Percentiles rank a stretch among this genome's conserved stretches.
Evolutionary conservation across 768 basidiomycete genomes (phyloP).

Genomic region (Pisolithus microcarpus): DNA sequence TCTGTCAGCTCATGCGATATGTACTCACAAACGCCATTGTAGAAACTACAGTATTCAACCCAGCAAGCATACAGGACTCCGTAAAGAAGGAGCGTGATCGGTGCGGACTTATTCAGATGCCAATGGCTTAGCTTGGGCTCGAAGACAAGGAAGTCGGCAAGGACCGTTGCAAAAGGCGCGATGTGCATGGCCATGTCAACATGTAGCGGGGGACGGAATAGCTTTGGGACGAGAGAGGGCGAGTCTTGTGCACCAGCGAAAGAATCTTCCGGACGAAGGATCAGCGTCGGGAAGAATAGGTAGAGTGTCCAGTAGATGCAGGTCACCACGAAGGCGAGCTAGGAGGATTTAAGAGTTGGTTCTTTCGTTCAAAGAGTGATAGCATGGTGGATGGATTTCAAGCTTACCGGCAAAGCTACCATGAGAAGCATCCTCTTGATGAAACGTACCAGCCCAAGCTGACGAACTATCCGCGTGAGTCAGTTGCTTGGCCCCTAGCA

Average conservation of each 20-base stretch:
- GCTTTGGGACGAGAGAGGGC: slow-evolving; percentile 2
- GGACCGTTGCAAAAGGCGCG: slow-evolving; percentile 47
- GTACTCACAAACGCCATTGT: slow-evolving; percentile 56
- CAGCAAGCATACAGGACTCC: slow-evolving; percentile 50
- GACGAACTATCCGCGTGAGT: slow-evolving; percentile 1
- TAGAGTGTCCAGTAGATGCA: slow-evolving; percentile 67
- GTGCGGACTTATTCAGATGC: slow-evolving; percentile 10
- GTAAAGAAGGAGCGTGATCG: slow-evolving; percentile 14
- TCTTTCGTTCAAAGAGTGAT: background rate
- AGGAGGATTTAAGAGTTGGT: background rate
- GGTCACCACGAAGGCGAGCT: slow-evolving; percentile 44
- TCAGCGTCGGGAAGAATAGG: slow-evolving; percentile 47
- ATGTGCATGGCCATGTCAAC: slow-evolving; percentile 64
- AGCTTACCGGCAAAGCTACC: slow-evolving; percentile 54
- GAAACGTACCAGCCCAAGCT: slow-evolving; percentile 19
- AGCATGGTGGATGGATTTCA: slow-evolving; percentile 6
- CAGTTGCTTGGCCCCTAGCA: background rate
- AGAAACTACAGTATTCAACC: slow-evolving; percentile 59
- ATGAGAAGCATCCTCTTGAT: slow-evolving; percentile 55
- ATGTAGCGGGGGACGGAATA: slow-evolving; percentile 40
- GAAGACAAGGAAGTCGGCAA: slow-evolving; percentile 62
- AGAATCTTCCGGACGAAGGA: slow-evolving; percentile 30
- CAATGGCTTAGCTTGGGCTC: slow-evolving; percentile 46
- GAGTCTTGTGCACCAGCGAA: background rate
- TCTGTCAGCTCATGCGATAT: background rate